These are phyloP conservation scores for Cyphellophora europaea DNA, from an alignment of 2,329 filamentous ascomycete genomes.

Conservation along the genomic window DNA sequence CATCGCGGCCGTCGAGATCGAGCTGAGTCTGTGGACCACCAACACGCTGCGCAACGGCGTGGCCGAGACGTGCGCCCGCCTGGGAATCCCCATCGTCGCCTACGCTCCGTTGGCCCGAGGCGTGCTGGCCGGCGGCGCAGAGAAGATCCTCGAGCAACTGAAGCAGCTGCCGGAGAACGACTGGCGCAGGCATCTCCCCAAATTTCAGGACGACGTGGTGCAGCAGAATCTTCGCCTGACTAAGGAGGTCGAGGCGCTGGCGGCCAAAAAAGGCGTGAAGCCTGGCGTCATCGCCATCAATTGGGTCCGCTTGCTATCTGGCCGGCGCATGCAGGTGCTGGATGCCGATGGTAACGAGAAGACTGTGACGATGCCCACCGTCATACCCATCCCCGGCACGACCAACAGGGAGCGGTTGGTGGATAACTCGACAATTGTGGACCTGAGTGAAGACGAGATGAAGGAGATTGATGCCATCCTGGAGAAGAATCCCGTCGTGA, in stretches of 20 bases:
- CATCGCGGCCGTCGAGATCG: constrained; percentile 51
- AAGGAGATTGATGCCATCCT: constrained; percentile 41
- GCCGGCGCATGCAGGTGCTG: constrained; percentile 18
- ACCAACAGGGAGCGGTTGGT: constrained; percentile 27
- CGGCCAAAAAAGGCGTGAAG: constrained; percentile 33
- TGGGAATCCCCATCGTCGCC: constrained; percentile 48
- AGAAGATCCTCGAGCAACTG: constrained; percentile 29
- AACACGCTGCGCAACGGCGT: constrained; percentile 51
- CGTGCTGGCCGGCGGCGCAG: constrained; percentile 43
- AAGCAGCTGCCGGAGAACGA: constrained; percentile 41
- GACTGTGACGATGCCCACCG: constrained; percentile 11
- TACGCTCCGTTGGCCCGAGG: constrained; percentile 53
- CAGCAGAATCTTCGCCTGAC: constrained; percentile 41
- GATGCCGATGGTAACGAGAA: constrained; percentile 11
- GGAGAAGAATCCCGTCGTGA: constrained; percentile 23
- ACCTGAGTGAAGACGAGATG: constrained; percentile 38
- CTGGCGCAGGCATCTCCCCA: constrained; percentile 32
- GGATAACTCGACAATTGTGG: constrained; percentile 31
- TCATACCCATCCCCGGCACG: constrained; percentile 36
- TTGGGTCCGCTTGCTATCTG: constrained; percentile 37
- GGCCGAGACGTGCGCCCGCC: constrained; percentile 44
- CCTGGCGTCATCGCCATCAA: constrained; percentile 39
- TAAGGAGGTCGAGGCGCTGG: constrained; percentile 34
- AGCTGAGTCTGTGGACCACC: constrained; percentile 49
- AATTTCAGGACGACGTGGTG: constrained; percentile 43